A percentile compares a stretch with the other conserved stretches of the same genome.
phyloP scores from a whole-genome alignment of 257 asterid species.

The Ocimum tenuiflorum region DNA sequence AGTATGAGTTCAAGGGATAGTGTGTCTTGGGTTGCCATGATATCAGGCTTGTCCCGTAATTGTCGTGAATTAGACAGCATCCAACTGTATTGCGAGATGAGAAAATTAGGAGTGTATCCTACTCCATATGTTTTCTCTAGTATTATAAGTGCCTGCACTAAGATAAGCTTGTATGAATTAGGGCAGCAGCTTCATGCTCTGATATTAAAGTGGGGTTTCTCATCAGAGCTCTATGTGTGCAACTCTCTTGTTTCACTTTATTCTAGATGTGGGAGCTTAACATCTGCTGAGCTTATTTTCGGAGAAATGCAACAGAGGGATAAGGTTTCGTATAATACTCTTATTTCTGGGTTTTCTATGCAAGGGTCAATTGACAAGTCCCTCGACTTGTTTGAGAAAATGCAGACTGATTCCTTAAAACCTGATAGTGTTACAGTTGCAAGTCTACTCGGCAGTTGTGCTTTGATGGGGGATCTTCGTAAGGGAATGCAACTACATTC shows the following conservation, averaged over 20 bases:
- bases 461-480: slow-evolving; percentile 48
- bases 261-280: slow-evolving; percentile 46
- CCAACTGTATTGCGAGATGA: slow-evolving; percentile 59
- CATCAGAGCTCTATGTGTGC: slow-evolving; percentile 61
- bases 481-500: slow-evolving; percentile 76
- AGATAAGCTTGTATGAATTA: slow-evolving; percentile 40
- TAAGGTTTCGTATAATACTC: slow-evolving; percentile 64
- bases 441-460: slow-evolving; percentile 53
- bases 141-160: slow-evolving; percentile 66
- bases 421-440: slow-evolving; percentile 78
- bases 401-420: slow-evolving; percentile 51
- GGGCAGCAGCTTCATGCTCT: slow-evolving; percentile 74
- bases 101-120: slow-evolving; percentile 58
- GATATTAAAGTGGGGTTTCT: slow-evolving; percentile 65
- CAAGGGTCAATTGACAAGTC: slow-evolving; percentile 54
- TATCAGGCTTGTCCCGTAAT: slow-evolving; percentile 65
- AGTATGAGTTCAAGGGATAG: slow-evolving; percentile 50
- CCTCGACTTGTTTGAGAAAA: slow-evolving; percentile 51
- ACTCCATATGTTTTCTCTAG: slow-evolving; percentile 85
- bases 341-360: slow-evolving; percentile 64
- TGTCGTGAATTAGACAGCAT: slow-evolving; percentile 40
- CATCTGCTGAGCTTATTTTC: slow-evolving; percentile 54
- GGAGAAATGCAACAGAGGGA: slow-evolving; percentile 51
- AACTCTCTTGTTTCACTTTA: slow-evolving; percentile 73
- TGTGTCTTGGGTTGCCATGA: slow-evolving; percentile 85